A percentile compares a stretch with the other conserved stretches of the same genome.
phyloP scores from a whole-genome alignment of 2,329 filamentous ascomycete species.

The Alternaria atra region DNA sequence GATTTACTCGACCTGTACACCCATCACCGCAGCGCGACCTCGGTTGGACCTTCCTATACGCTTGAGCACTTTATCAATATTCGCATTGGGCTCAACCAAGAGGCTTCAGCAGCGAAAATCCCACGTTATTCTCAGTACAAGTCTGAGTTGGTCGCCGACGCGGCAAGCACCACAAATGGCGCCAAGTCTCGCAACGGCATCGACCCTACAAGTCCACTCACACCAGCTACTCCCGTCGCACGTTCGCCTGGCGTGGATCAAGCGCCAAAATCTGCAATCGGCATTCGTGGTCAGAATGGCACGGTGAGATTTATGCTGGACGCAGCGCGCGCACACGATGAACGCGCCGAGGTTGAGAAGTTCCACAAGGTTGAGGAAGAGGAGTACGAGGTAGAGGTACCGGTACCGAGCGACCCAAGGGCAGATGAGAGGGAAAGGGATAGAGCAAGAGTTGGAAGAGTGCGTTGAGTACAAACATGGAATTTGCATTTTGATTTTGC shows the following conservation, averaged over 20 bases:
- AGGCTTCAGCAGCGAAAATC: constrained; percentile 70
- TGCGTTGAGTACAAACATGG: constrained; percentile 39
- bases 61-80: constrained; percentile 84
- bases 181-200: constrained; percentile 46
- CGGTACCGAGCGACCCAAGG: constrained; percentile 42
- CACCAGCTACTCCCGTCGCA: constrained; percentile 57
- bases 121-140: constrained; percentile 67
- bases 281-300: constrained; percentile 65
- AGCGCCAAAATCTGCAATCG: constrained; percentile 49
- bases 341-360: constrained; percentile 71
- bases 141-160: constrained; percentile 35
- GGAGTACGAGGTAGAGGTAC: constrained; percentile 77
- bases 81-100: constrained; percentile 85
- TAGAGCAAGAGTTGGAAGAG: constrained; percentile 30
- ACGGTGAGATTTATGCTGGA: constrained; percentile 93
- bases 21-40: constrained; percentile 78
- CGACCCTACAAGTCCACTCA: constrained; percentile 45
- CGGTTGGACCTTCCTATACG: constrained; percentile 75
- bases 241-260: constrained; percentile 49
- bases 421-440: constrained; percentile 32
- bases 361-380: constrained; percentile 80
- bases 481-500: constrained; percentile 20
- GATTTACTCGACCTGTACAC: constrained; percentile 94
- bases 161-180: constrained; percentile 32
- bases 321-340: constrained; percentile 74